phyloP scores from a whole-genome alignment of 2,329 filamentous ascomycete genomes.

The Hymenoscyphus occultus region DNA sequence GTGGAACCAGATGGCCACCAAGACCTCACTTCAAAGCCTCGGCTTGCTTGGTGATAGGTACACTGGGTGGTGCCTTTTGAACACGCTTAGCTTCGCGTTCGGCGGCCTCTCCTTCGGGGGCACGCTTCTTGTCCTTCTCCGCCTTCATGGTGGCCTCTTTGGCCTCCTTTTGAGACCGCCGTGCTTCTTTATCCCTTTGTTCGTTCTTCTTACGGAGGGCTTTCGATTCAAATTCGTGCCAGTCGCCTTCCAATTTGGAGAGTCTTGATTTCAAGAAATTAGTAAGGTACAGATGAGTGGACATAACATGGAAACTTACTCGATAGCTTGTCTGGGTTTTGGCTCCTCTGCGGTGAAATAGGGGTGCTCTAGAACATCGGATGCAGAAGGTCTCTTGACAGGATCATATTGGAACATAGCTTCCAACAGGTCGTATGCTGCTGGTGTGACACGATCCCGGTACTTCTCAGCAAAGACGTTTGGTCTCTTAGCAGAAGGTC shows the following conservation, averaged over 20 bases:
- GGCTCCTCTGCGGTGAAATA: slow-evolving; percentile 89
- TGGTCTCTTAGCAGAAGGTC: slow-evolving; percentile 69
- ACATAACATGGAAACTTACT: slow-evolving; percentile 54
- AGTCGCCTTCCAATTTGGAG: slow-evolving; percentile 81
- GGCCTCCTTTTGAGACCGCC: slow-evolving; percentile 34
- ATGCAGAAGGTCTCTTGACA: slow-evolving; percentile 74
- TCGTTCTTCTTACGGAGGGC: slow-evolving; percentile 88
- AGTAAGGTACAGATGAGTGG: slow-evolving; percentile 1
- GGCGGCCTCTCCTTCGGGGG: slow-evolving; percentile 24
- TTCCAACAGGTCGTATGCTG: slow-evolving; percentile 77
- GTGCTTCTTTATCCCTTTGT: slow-evolving; percentile 48
- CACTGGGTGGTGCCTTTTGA: slow-evolving; percentile 25
- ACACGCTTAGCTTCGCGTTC: slow-evolving; percentile 33
- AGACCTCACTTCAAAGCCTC: slow-evolving; percentile 10
- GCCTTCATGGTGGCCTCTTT: slow-evolving; percentile 31
- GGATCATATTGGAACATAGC: slow-evolving; percentile 92
- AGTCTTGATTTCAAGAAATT: slow-evolving; percentile 45
- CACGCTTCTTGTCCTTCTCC: slow-evolving; percentile 34
- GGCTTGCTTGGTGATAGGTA: slow-evolving; percentile 13
- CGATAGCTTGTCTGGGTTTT: slow-evolving; percentile 69
- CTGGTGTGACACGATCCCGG: slow-evolving; percentile 69
- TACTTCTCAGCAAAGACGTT: slow-evolving; percentile 83
- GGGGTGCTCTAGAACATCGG: slow-evolving; percentile 77
- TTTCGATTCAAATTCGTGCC: slow-evolving; percentile 99
- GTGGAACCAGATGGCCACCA: neutral